Evolutionary conservation across 495 filamentous ascomycete species (phyloP).

Genomic region (Trichoderma reesei): DNA sequence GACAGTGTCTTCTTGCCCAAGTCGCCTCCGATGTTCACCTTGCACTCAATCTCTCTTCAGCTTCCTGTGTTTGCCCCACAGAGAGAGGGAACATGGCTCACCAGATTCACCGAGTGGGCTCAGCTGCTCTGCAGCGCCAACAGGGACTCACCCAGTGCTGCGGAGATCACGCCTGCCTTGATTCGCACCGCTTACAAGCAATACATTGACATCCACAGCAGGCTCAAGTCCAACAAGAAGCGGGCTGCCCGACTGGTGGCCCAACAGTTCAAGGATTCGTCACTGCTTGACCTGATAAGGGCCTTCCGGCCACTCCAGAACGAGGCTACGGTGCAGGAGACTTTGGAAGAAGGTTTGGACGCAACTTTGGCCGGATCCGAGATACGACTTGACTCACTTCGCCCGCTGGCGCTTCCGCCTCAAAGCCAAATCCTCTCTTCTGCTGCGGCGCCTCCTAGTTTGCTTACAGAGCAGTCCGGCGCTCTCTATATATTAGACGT

Average conservation of each 20-base stretch:
- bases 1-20: background rate
- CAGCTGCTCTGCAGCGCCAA: background rate
- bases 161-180: background rate
- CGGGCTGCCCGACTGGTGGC: background rate
- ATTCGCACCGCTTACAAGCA: background rate
- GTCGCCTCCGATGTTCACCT: background rate
- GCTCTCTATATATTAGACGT: background rate
- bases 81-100: background rate
- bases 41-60: background rate
- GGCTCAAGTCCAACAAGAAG: constrained; percentile 9
- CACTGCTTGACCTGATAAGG: background rate
- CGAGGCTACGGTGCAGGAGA: background rate
- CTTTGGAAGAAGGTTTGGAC: background rate
- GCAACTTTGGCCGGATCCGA: background rate
- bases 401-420: background rate
- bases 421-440: background rate
- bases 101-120: constrained; percentile 6
- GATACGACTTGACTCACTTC: background rate
- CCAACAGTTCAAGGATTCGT: background rate
- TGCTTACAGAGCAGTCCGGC: background rate
- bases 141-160: background rate
- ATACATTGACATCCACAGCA: background rate
- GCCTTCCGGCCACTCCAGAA: background rate
- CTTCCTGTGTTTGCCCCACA: constrained; percentile 4
- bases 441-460: background rate